phyloP scores from a whole-genome alignment of 305 asterid genomes.

The Fraxinus albicans region DNA sequence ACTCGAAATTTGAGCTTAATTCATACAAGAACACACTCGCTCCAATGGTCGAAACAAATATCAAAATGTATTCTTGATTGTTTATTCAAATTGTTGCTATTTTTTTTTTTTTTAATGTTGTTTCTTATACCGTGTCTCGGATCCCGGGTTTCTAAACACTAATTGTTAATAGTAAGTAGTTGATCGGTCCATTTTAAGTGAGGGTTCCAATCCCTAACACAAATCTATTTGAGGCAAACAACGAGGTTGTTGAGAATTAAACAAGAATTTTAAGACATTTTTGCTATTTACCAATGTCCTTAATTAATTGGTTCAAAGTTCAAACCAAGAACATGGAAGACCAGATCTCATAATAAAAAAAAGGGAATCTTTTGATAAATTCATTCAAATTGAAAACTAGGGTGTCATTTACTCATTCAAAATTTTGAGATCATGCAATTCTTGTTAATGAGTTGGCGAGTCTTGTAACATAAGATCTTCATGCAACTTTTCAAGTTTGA shows the following conservation, averaged over 20 bases:
- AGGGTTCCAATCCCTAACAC: neutral
- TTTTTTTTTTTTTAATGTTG: neutral
- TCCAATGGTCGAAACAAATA: neutral
- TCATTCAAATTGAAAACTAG: conserved; percentile 15
- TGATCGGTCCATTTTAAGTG: neutral
- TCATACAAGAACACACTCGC: neutral
- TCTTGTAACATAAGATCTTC: conserved; percentile 35
- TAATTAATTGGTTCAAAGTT: neutral
- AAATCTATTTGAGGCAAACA: conserved; percentile 1
- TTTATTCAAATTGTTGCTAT: neutral
- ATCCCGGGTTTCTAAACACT: neutral
- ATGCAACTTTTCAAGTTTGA: conserved; percentile 38
- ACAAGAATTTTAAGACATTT: conserved; percentile 25
- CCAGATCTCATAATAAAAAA: neutral
- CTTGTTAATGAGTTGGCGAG: conserved; percentile 54
- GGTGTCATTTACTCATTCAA: conserved; percentile 14
- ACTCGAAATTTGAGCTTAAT: neutral
- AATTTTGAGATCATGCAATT: conserved; percentile 42
- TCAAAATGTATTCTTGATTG: neutral
- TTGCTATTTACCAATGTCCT: conserved; percentile 25
- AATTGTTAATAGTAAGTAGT: neutral
- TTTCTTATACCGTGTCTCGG: neutral
- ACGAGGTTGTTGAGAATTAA: conserved; percentile 35
- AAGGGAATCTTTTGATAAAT: neutral
- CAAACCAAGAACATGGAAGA: conserved; percentile 3